phyloP scores from a whole-genome alignment of 2,329 filamentous ascomycete genomes.

The Didymella pinodella region DNA sequence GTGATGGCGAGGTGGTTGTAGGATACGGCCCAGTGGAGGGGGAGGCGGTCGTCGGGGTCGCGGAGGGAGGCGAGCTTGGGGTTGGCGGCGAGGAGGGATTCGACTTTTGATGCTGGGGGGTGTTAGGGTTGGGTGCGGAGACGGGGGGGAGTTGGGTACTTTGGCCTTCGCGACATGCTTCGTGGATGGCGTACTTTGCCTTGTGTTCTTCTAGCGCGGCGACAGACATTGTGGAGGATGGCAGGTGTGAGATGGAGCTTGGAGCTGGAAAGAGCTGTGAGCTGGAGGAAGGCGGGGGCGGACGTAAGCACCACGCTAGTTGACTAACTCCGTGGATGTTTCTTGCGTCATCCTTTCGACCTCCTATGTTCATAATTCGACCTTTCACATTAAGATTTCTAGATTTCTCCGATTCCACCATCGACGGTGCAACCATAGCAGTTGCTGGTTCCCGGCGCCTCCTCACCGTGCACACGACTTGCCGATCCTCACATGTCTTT shows the following conservation, averaged over 20 bases:
- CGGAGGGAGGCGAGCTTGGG: slow-evolving; percentile 75
- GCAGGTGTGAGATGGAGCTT: neutral
- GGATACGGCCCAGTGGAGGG: slow-evolving; percentile 93
- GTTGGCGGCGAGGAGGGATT: slow-evolving; percentile 79
- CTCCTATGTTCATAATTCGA: neutral
- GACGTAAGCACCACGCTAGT: slow-evolving; percentile 15
- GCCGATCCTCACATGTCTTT: too few relatives aligned
- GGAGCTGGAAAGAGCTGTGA: slow-evolving; percentile 3
- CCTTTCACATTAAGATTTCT: too few relatives aligned
- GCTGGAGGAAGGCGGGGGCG: slow-evolving; percentile 14
- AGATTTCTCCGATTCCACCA: too few relatives aligned
- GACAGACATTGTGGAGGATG: slow-evolving; percentile 2
- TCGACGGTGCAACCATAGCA: too few relatives aligned
- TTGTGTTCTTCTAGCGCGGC: slow-evolving; percentile 40
- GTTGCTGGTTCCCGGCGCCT: too few relatives aligned
- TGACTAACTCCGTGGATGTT: neutral
- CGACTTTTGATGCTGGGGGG: slow-evolving; percentile 71
- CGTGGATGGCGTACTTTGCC: slow-evolving; percentile 64
- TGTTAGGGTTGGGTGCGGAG: slow-evolving; percentile 7
- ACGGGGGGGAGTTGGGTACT: neutral
- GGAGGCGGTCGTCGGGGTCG: slow-evolving; percentile 87
- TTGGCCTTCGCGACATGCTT: neutral
- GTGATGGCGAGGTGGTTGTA: slow-evolving; percentile 81
- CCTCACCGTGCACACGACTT: too few relatives aligned
- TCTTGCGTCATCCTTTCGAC: neutral